Evolutionary conservation across 176 grass and related monocot species (phyloP).

Genomic region (Coix lacrymajobi): DNA sequence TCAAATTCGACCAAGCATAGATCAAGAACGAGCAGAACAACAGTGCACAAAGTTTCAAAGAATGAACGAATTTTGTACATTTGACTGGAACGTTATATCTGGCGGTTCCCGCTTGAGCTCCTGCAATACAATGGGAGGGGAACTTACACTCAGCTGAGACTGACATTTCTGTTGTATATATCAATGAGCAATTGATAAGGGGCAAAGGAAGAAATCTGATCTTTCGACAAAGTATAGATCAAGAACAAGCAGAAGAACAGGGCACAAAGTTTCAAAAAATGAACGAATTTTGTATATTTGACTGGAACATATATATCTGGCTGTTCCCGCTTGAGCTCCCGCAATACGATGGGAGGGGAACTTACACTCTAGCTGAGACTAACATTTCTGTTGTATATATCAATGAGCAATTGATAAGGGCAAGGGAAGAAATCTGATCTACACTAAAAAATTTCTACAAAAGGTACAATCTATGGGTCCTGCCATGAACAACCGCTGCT

Average conservation of each 20-base stretch:
- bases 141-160: conserved; percentile 33
- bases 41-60: not conserved
- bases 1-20: not conserved
- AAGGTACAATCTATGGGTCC: conserved; percentile 45
- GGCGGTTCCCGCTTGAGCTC: conserved; percentile 11
- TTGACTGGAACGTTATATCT: conserved; percentile 17
- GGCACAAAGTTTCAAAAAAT: too few relatives aligned
- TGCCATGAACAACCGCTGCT: conserved; percentile 48
- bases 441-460: conserved; percentile 53
- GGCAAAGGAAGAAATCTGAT: conserved; percentile 31
- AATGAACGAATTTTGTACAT: conserved; percentile 44
- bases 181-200: conserved; percentile 29
- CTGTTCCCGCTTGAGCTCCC: conserved; percentile 16
- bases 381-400: conserved; percentile 23
- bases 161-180: conserved; percentile 24
- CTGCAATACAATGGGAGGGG: conserved; percentile 22
- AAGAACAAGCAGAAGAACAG: too few relatives aligned
- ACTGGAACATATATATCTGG: conserved; percentile 11
- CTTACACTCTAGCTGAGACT: conserved; percentile 35
- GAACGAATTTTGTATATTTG: conserved; percentile 41
- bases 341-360: conserved; percentile 20
- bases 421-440: conserved; percentile 39
- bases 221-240: too few relatives aligned
- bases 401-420: conserved; percentile 25
- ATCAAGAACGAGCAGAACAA: not conserved